Conservation (phyloP, 2,329 filamentous ascomycete genomes). For the Colletotrichum godetiae region DNA sequence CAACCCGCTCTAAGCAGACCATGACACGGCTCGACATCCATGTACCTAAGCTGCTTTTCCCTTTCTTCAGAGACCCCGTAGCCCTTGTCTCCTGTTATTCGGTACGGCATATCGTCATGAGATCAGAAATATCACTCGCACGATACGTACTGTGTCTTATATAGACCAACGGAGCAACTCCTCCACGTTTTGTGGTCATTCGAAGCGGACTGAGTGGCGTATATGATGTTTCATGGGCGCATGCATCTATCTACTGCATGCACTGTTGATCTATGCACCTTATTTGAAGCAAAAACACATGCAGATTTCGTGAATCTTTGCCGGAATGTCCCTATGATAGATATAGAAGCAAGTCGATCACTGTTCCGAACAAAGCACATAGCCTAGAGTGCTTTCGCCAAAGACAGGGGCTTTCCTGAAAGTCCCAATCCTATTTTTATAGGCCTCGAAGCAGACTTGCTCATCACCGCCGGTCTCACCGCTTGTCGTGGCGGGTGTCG, state of each 20-base stretch:
- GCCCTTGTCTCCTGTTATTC: slow-evolving; percentile 5
- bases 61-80: background rate
- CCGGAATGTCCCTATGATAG: background rate
- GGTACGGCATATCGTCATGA: slow-evolving; percentile 16
- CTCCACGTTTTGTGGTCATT: background rate
- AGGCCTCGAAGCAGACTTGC: background rate
- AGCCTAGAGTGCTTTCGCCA: background rate
- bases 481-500: background rate
- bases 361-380: background rate
- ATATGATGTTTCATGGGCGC: background rate
- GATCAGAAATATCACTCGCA: slow-evolving; percentile 1
- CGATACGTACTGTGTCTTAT: background rate
- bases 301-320: background rate
- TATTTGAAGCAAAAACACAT: background rate
- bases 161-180: background rate
- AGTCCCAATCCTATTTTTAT: background rate
- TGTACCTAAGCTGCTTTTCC: background rate
- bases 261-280: background rate
- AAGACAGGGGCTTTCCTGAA: background rate
- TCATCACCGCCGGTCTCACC: background rate
- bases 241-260: slow-evolving; percentile 5
- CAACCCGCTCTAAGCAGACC: background rate
- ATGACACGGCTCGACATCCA: background rate
- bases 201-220: background rate
- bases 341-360: background rate